Conservation (phyloP, 805 yeast species). For the Hanseniaspora jakobsenii region DNA sequence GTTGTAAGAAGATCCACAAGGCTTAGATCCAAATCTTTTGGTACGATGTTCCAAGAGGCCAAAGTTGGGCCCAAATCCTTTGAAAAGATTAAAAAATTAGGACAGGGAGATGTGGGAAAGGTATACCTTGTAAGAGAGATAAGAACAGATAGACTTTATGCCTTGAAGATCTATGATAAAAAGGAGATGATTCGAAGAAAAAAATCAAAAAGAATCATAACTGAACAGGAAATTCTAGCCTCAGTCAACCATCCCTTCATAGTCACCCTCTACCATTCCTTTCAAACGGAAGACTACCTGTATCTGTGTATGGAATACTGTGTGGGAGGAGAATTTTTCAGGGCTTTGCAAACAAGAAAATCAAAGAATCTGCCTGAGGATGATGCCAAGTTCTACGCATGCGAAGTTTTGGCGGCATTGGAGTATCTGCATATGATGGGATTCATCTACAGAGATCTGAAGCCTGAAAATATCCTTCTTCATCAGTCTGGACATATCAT, state of each 20-base stretch:
- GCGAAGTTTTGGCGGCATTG: conserved; percentile 93
- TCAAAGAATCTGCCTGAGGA: conserved; percentile 74
- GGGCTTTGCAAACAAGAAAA: conserved; percentile 85
- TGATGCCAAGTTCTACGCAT: conserved; percentile 88
- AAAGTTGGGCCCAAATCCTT: conserved; percentile 80
- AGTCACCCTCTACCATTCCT: conserved; percentile 89
- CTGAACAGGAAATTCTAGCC: conserved; percentile 93
- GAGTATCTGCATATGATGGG: conserved; percentile 96
- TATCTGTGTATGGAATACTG: conserved; percentile 97
- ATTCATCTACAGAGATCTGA: conserved; percentile 87
- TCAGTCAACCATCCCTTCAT: conserved; percentile 95
- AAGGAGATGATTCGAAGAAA: conserved; percentile 91
- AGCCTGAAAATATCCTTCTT: conserved; percentile 86
- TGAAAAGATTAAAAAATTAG: conserved; percentile 78
- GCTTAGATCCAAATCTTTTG: conserved; percentile 38
- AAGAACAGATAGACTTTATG: conserved; percentile 59
- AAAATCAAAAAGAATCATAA: conserved; percentile 85
- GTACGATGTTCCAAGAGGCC: conserved; percentile 61
- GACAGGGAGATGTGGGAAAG: conserved; percentile 96
- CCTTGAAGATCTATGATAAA: conserved; percentile 84
- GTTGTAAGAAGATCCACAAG: conserved; percentile 24
- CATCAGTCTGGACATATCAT: conserved; percentile 97
- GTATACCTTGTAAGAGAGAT: conserved; percentile 86
- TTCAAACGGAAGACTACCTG: conserved; percentile 83
- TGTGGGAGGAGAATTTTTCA: conserved; percentile 97